phyloP scores from a whole-genome alignment of 2,329 filamentous ascomycete species.

The Hypoxylon sp. region DNA sequence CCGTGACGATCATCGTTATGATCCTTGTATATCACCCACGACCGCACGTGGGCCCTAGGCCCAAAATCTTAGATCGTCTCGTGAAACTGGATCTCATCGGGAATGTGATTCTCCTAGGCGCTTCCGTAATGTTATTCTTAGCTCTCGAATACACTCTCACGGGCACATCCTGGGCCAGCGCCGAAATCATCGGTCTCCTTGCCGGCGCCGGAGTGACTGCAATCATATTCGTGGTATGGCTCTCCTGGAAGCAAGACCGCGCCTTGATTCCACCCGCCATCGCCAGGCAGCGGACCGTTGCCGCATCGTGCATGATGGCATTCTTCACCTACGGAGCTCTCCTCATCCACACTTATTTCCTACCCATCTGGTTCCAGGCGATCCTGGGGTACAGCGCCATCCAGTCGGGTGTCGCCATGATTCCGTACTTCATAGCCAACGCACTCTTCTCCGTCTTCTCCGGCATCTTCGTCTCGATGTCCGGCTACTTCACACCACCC shows the following conservation, averaged over 20 bases:
- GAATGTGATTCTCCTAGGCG: slow-evolving; percentile 61
- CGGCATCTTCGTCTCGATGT: slow-evolving; percentile 46
- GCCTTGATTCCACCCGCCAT: slow-evolving; percentile 63
- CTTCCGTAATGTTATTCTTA: slow-evolving; percentile 62
- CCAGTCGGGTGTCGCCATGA: slow-evolving; percentile 48
- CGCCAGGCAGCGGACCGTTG: slow-evolving; percentile 60
- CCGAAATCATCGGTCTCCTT: slow-evolving; percentile 60
- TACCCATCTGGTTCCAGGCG: slow-evolving; percentile 61
- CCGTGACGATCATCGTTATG: slow-evolving; percentile 53
- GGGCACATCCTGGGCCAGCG: slow-evolving; percentile 60
- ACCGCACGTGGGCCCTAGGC: slow-evolving; percentile 35
- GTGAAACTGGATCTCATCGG: slow-evolving; percentile 58
- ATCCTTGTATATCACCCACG: slow-evolving; percentile 51
- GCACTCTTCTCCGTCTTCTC: slow-evolving; percentile 48
- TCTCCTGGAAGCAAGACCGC: slow-evolving; percentile 58
- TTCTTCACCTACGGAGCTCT: slow-evolving; percentile 61
- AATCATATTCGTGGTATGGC: slow-evolving; percentile 54
- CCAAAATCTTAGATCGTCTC: slow-evolving; percentile 47
- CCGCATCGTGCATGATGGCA: slow-evolving; percentile 57
- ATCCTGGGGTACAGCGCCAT: slow-evolving; percentile 51
- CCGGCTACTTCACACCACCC: slow-evolving; percentile 48
- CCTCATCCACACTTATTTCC: slow-evolving; percentile 62
- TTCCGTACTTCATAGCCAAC: slow-evolving; percentile 49
- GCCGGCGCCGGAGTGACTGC: slow-evolving; percentile 47
- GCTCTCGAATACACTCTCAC: slow-evolving; percentile 64